Conservation (phyloP, 306 rosid genomes). For the Mimosa bimucronata region DNA sequence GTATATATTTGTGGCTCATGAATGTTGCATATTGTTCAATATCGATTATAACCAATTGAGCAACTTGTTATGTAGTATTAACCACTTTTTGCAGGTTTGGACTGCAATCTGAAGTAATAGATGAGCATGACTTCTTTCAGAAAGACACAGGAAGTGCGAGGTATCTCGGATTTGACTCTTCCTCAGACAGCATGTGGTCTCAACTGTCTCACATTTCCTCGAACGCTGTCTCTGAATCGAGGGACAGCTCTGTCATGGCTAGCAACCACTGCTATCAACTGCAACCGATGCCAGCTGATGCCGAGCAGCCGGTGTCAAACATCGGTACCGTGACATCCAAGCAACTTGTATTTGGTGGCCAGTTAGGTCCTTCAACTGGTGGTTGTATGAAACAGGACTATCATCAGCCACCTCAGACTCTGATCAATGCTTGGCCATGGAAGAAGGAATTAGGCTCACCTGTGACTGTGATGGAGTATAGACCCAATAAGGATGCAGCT, state of each 20-base stretch:
- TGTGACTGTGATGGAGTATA: constrained; percentile 42
- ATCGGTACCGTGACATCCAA: constrained; percentile 46
- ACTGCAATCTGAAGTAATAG: constrained; percentile 48
- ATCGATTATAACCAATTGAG: background rate
- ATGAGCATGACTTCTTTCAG: constrained; percentile 53
- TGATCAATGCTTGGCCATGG: constrained; percentile 65
- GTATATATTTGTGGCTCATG: background rate
- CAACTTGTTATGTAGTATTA: constrained; percentile 17
- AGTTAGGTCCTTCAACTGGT: constrained; percentile 44
- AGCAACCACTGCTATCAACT: constrained; percentile 46
- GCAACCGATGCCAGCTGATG: constrained; percentile 42
- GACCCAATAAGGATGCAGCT: constrained; percentile 46
- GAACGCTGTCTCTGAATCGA: constrained; percentile 49
- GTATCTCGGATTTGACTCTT: constrained; percentile 51
- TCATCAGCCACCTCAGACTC: constrained; percentile 54
- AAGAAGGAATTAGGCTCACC: constrained; percentile 51
- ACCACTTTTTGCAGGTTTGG: constrained; percentile 50
- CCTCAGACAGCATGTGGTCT: constrained; percentile 60
- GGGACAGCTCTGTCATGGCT: constrained; percentile 44
- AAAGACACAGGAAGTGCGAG: constrained; percentile 54
- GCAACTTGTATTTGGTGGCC: constrained; percentile 47
- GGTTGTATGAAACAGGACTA: constrained; percentile 58
- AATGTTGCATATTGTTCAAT: background rate
- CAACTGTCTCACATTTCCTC: constrained; percentile 48
- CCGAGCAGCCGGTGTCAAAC: constrained; percentile 39